A percentile compares a stretch with the other conserved stretches of the same genome.
Conservation (phyloP, 2,329 filamentous ascomycete species). For the Fusarium humuli region DNA sequence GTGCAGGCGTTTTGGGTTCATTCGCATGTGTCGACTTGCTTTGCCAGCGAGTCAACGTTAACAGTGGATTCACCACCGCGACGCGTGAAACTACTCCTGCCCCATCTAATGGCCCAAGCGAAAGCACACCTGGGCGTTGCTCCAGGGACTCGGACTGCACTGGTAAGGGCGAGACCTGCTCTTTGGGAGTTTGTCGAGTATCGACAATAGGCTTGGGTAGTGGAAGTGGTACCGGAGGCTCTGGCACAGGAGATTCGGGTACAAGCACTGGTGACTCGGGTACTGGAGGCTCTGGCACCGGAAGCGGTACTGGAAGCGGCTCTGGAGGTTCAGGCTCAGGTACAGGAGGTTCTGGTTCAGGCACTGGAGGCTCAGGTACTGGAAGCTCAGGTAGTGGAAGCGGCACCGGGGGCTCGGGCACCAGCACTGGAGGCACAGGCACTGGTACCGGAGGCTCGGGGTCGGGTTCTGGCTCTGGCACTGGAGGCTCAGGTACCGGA, state of each 20-base stretch:
- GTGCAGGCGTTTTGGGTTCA: conserved; percentile 4
- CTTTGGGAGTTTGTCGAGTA: background rate
- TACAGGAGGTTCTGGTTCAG: too few species aligned
- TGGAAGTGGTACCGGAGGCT: too few species aligned
- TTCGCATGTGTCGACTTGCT: conserved; percentile 12
- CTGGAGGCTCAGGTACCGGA: too few species aligned
- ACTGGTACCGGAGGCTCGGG: too few species aligned
- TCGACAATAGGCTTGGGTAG: background rate
- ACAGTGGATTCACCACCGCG: conserved; percentile 11
- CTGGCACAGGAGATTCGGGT: background rate
- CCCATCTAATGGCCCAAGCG: background rate
- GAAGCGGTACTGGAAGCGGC: too few species aligned
- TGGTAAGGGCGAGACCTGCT: conserved; percentile 10
- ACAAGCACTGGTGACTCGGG: too few species aligned
- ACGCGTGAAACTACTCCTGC: background rate
- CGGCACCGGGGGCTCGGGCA: too few species aligned
- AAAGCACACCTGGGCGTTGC: background rate
- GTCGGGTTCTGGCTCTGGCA: background rate
- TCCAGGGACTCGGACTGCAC: conserved; percentile 7
- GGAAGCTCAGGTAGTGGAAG: too few species aligned
- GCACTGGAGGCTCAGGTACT: too few species aligned
- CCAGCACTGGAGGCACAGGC: background rate
- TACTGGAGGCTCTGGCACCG: background rate
- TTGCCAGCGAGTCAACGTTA: conserved; percentile 9
- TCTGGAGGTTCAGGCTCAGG: too few species aligned